Base-by-base conservation (phyloP, 495 filamentous ascomycete species). In the Daldinia concentrica region DNA sequence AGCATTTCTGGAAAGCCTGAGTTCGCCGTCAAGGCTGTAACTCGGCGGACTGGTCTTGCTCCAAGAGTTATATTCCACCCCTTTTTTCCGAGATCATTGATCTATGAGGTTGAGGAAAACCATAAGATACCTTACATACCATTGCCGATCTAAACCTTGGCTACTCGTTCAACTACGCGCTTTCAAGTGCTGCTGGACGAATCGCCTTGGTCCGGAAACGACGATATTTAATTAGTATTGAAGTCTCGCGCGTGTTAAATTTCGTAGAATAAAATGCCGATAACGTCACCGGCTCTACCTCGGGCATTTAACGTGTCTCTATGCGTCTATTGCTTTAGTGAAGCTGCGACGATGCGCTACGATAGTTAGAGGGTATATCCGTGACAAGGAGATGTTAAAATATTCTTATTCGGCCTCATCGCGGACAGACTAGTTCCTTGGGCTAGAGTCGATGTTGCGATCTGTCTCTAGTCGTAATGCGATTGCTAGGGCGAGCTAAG, bases 21-120 rank as follows among this genome's bases (percentile, higher is more conserved):
- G 90, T 86, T 94, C 90, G 90, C 87, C 83, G 78, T 82, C 69
- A 78, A 77, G 74, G 81, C 77, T 91, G 89, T 14, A 90, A 85
- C 86, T 91, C 88, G 88, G 87, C 87, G 82, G 86, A 85, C 73
- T 80, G 80, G 82, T 56, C 82, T 80, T 76, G 80, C 81, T 83
- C 84, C 84, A 86, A 90, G 89, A 86, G 88, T 88, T 88, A 93
- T 92, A 95, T 95, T 95, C 91, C 92, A 89, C 82, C 82, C 85
- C 89, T 84, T 88, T 92, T 91, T 88, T 81, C 90, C 87, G 86
- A 92, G 91, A 86, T 88, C 92, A 86, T 94, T 82, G 92, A 89
- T 86, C 84, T 72, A 79, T 95, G 91, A 92, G 85, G 90, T 86
- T 89, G 85, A 89, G 88, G 91, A 89, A 89, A 95, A 94, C 91